Evolutionary conservation across 306 rosid species (phyloP).

Genomic region (Acmispon strigosus): DNA sequence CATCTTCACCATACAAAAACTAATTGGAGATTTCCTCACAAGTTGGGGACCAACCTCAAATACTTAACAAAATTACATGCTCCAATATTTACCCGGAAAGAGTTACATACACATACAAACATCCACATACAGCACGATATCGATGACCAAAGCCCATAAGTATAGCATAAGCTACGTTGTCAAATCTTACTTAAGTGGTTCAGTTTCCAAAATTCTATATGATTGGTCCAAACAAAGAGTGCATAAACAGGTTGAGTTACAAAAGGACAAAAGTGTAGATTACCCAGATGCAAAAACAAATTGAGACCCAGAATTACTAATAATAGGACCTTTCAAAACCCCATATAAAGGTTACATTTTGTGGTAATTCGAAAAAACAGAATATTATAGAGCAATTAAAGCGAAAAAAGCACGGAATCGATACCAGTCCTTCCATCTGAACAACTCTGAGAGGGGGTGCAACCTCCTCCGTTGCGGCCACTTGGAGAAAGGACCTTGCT

Average conservation of each 20-base stretch:
- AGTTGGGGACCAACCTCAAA: background rate
- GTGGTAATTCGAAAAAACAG: background rate
- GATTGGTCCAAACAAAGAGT: background rate
- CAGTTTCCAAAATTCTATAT: background rate
- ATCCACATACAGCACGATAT: background rate
- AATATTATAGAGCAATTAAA: background rate
- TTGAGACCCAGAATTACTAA: background rate
- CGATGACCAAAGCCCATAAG: background rate
- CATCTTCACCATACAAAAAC: background rate
- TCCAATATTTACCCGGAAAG: background rate
- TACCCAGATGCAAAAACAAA: slow-evolving; percentile 5
- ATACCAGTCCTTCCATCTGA: slow-evolving; percentile 95
- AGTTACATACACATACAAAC: background rate
- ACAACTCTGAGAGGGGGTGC: slow-evolving; percentile 83
- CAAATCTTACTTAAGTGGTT: background rate
- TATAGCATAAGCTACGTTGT: background rate
- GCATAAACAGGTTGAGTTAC: background rate
- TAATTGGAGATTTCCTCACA: background rate
- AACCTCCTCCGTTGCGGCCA: slow-evolving; percentile 82
- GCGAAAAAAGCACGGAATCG: background rate
- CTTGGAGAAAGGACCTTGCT: slow-evolving; percentile 82
- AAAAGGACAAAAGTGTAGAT: background rate
- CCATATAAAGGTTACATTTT: background rate
- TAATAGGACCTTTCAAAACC: background rate
- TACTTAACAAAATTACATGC: background rate